A percentile compares a stretch with the other conserved stretches of the same genome.
Conservation (phyloP, 2,329 filamentous ascomycete genomes). For the Hymenoscyphus linearis region DNA sequence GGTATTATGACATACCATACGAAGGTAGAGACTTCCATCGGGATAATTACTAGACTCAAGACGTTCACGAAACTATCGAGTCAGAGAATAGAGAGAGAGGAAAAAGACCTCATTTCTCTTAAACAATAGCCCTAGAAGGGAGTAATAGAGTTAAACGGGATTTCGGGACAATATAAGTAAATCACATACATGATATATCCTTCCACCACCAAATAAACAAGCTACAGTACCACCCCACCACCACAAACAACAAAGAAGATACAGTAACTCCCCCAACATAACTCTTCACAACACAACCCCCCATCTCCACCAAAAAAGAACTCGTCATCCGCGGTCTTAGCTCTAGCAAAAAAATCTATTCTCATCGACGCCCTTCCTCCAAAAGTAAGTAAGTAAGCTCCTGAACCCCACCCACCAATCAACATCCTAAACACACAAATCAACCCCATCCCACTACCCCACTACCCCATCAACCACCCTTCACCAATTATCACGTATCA, state of each 20-base stretch:
- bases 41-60: conserved; percentile 49
- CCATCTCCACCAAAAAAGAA: conserved; percentile 37
- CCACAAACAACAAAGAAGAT: background rate
- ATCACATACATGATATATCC: background rate
- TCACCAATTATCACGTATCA: conserved; percentile 43
- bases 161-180: conserved; percentile 13
- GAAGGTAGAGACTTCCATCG: conserved; percentile 50
- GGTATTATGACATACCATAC: conserved; percentile 46
- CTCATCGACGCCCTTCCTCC: conserved; percentile 38
- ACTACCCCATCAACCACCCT: conserved; percentile 36
- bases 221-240: background rate
- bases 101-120: conserved; percentile 21
- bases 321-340: conserved; percentile 48
- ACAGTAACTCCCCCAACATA: background rate
- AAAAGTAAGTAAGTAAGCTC: too few relatives aligned
- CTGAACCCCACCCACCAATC: conserved; percentile 30
- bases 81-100: conserved; percentile 33
- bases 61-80: conserved; percentile 41
- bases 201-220: background rate
- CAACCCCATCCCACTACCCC: conserved; percentile 39
- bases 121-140: conserved; percentile 11
- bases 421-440: conserved; percentile 37
- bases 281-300: conserved; percentile 10
- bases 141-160: conserved; percentile 7
- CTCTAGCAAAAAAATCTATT: conserved; percentile 38